Percentiles rank a stretch among this genome's conserved stretches.
Evolutionary conservation across 2,329 filamentous ascomycete genomes (phyloP).

Genomic region (Aspergillus arachidicola): DNA sequence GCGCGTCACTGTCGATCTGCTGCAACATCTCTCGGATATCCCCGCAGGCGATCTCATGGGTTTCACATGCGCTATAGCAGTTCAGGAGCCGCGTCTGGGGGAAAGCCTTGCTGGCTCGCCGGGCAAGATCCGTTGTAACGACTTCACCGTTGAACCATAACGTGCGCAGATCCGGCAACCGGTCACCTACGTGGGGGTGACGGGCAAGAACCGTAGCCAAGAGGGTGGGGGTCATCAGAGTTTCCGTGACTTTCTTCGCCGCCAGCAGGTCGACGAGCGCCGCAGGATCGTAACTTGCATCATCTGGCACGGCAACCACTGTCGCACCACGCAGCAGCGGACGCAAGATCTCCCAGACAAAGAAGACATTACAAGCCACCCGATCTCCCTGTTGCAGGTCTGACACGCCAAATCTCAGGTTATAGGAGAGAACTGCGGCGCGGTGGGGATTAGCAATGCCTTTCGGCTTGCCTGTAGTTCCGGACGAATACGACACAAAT

Average conservation of each 20-base stretch:
- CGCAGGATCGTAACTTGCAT: constrained; percentile 75
- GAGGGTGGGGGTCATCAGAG: constrained; percentile 80
- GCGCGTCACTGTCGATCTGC: constrained; percentile 59
- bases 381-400: constrained; percentile 72
- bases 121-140: constrained; percentile 74
- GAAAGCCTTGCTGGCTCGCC: constrained; percentile 67
- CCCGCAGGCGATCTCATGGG: constrained; percentile 76
- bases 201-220: constrained; percentile 73
- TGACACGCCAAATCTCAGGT: constrained; percentile 70
- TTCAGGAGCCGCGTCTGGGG: constrained; percentile 73
- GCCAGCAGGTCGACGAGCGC: constrained; percentile 72
- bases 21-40: constrained; percentile 67
- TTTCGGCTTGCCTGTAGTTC: constrained; percentile 78
- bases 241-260: constrained; percentile 71
- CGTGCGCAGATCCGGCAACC: constrained; percentile 67
- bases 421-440: constrained; percentile 73
- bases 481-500: constrained; percentile 81
- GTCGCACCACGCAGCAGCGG: constrained; percentile 76
- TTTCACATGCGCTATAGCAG: constrained; percentile 81
- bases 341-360: constrained; percentile 81
- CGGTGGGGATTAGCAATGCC: constrained; percentile 79
- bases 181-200: constrained; percentile 65
- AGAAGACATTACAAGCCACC: constrained; percentile 87
- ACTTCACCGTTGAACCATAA: constrained; percentile 84
- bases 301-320: constrained; percentile 73